A percentile compares a stretch with the other conserved stretches of the same genome.
These are phyloP conservation scores for Lecanosticta acicola DNA, from an alignment of 2,329 filamentous ascomycete genomes.

Conservation along the genomic window DNA sequence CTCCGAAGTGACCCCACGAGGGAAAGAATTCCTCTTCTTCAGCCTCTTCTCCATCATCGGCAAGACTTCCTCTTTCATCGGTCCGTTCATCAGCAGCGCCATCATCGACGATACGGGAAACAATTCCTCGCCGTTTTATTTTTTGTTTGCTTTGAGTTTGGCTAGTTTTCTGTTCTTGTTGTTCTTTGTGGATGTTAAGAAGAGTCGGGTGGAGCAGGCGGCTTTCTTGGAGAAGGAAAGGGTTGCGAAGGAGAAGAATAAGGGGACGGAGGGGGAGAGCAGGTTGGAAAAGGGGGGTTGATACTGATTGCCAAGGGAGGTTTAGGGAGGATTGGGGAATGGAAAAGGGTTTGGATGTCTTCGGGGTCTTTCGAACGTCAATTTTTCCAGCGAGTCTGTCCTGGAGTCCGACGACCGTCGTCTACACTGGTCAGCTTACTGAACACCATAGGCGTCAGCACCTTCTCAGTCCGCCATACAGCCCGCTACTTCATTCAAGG, in stretches of 20 bases:
- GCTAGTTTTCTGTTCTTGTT: conserved; percentile 51
- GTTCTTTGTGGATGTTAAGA: conserved; percentile 55
- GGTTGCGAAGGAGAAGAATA: conserved; percentile 21
- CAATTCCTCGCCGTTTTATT: conserved; percentile 60
- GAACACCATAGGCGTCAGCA: too few species aligned
- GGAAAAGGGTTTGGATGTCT: too few species aligned
- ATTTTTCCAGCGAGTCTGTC: too few species aligned
- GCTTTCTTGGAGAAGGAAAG: conserved; percentile 43
- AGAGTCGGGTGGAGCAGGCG: conserved; percentile 56
- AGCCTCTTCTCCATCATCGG: conserved; percentile 63
- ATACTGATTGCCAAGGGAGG: too few species aligned
- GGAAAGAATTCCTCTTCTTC: conserved; percentile 67
- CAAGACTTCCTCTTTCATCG: conserved; percentile 63
- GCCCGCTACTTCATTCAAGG: too few species aligned
- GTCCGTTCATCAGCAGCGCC: conserved; percentile 61
- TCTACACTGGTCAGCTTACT: too few species aligned
- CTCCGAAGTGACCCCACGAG: conserved; percentile 61
- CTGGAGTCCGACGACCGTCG: too few species aligned
- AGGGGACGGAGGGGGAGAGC: conserved; percentile 5
- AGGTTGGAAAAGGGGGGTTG: not conserved
- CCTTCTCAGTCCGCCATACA: too few species aligned
- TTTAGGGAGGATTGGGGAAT: too few species aligned
- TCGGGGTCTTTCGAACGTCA: too few species aligned
- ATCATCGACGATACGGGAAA: conserved; percentile 61
- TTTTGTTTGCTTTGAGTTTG: conserved; percentile 55